Base-by-base conservation (phyloP, 345 rosid species). In the Rhizophora apiculata region DNA sequence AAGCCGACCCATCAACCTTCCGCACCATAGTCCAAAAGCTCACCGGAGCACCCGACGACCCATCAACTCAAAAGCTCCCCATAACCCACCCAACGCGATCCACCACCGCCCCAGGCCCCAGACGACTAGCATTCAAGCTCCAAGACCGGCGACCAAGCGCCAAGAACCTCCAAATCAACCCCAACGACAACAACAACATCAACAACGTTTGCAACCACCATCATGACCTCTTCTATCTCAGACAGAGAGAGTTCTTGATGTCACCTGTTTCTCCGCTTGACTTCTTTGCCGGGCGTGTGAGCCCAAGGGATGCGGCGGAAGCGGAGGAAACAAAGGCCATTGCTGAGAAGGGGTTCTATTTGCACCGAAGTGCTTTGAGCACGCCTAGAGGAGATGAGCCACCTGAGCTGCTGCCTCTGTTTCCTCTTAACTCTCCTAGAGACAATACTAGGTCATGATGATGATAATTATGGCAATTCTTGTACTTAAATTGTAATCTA, bases 1-100 rank as follows among this genome's bases (percentile, higher is more conserved):
- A 93, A 72, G 95, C 96, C 51, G 88, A 93, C 70, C 94, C 96
- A 5, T 88, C 93, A 18, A 90, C 73, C 54, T 93, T 93, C 85
- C 92, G 96, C 0, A 71, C 89, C 79, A 85, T 93, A 54, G 98
- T 93, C 66, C 98, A 93, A 72, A 84, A 83, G 72, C 93, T 93
- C 49, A 93, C 98, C 31, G 98, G 98, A 27, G 89, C 93, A 49
- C 76, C 85, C 2, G 92, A 85, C 8, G 77, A 81, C 36, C 57
- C 83, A 39, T 59, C 77, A 27, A n/a, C 83, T 66, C 89, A 64
- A 4, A 85, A 85, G 73, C 86, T 87, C 60, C 89, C 89, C 0
- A 18, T 85, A 63, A 76, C 87, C 53, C 76, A 74, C 75, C 68
- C 77, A 32, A 62, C 71, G 52, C 68, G 80, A 52, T 68, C 76